A percentile compares a stretch with the other conserved stretches of the same genome.
These are phyloP conservation scores for Vickermania ingenoplastis DNA, from an alignment of 208 protist genomes.

Conservation along the genomic window DNA sequence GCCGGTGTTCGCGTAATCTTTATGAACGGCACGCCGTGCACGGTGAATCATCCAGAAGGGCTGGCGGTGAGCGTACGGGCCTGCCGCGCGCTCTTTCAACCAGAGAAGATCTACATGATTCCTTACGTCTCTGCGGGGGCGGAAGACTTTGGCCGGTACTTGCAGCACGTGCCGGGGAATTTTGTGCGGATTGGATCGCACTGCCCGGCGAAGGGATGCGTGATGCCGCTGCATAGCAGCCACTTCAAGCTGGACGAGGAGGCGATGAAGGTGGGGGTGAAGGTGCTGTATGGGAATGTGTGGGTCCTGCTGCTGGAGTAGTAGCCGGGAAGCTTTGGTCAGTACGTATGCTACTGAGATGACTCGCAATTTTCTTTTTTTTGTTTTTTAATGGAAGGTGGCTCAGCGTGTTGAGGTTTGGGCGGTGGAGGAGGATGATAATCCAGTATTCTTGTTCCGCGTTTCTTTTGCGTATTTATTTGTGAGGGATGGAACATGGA, in stretches of 20 bases:
- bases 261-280: conserved; percentile 37
- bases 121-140: conserved; percentile 16
- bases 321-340: too few relatives aligned
- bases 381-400: too few relatives aligned
- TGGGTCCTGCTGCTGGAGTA: conserved; percentile 40
- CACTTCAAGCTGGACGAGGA: conserved; percentile 41
- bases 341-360: too few relatives aligned
- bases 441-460: conserved; percentile 13
- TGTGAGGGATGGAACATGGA: too few relatives aligned
- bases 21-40: conserved; percentile 29
- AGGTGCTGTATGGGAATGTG: conserved; percentile 35
- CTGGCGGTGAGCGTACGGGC: conserved; percentile 24
- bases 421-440: too few relatives aligned
- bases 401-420: too few relatives aligned
- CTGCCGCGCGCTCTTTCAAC: conserved; percentile 13
- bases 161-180: conserved; percentile 19
- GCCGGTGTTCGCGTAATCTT: too few relatives aligned
- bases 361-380: too few relatives aligned
- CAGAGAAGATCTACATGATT: conserved; percentile 14
- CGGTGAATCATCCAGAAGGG: conserved; percentile 23
- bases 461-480: too few relatives aligned
- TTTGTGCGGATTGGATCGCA: conserved; percentile 35
- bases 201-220: conserved; percentile 16
- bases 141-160: conserved; percentile 43
- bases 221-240: conserved; percentile 26